These are phyloP conservation scores for Poteriospumella lacustris DNA, from an alignment of 108 stramenopile species.

Conservation along the genomic window DNA sequence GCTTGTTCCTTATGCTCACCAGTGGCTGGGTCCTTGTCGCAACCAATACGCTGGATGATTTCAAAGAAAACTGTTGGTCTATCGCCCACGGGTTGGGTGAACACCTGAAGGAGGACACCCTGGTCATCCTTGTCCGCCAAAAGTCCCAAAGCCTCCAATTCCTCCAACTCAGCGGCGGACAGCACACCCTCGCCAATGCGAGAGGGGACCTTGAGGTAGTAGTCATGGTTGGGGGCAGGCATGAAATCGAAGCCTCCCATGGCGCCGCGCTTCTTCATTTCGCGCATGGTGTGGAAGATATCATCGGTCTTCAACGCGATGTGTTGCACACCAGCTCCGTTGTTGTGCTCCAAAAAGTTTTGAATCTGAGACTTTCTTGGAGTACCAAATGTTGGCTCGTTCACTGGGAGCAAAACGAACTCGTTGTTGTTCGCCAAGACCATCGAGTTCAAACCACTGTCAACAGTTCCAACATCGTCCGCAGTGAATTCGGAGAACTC, in stretches of 20 bases:
- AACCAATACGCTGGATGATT: conserved; percentile 82
- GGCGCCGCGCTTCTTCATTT: conserved; percentile 59
- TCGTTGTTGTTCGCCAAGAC: conserved; percentile 56
- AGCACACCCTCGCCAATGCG: conserved; percentile 40
- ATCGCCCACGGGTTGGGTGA: conserved; percentile 76
- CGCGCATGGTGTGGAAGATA: conserved; percentile 65
- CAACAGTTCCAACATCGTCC: conserved; percentile 74
- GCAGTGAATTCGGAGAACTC: conserved; percentile 76
- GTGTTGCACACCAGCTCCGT: conserved; percentile 77
- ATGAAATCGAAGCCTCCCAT: conserved; percentile 75
- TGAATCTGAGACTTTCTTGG: conserved; percentile 56
- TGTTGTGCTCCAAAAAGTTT: conserved; percentile 75
- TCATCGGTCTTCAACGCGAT: conserved; percentile 71
- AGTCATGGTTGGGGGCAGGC: conserved; percentile 61
- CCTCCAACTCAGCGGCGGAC: conserved; percentile 48
- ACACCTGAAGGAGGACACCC: conserved; percentile 73
- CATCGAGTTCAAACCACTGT: conserved; percentile 74
- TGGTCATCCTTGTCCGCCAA: conserved; percentile 76
- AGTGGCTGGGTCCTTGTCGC: conserved; percentile 48
- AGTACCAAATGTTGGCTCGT: conserved; percentile 65
- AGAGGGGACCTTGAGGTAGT: conserved; percentile 61
- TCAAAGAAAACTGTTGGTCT: conserved; percentile 77
- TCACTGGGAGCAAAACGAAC: conserved; percentile 68
- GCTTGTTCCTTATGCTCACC: conserved; percentile 46
- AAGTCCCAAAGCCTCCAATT: conserved; percentile 67